phyloP scores from a whole-genome alignment of 1,284 basidiomycete genomes.

The Puccinia triticina region DNA sequence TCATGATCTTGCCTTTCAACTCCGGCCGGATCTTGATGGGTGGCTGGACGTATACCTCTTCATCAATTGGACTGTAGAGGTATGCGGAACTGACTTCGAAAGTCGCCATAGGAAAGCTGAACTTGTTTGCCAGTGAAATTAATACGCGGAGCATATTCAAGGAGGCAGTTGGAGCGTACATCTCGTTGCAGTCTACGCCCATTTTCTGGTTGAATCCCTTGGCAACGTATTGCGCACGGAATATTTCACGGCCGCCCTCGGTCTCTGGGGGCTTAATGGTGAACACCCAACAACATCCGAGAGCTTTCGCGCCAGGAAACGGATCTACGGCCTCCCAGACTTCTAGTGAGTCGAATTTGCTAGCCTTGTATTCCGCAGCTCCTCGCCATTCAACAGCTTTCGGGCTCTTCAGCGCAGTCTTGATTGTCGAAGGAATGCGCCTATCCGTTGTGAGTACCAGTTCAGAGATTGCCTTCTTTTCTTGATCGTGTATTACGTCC shows the following conservation, averaged over 20 bases:
- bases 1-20: not conserved
- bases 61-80: not conserved
- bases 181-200: not conserved
- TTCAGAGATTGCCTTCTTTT: too few species aligned
- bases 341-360: too few species aligned
- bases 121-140: not conserved
- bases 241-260: not conserved
- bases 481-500: too few species aligned
- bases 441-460: too few species aligned
- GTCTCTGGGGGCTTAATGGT: not conserved
- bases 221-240: not conserved
- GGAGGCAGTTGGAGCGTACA: not conserved
- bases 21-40: not conserved
- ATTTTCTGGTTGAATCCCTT: not conserved
- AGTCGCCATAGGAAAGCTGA: not conserved
- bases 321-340: too few species aligned
- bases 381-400: too few species aligned
- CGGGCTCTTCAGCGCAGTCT: too few species aligned
- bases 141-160: not conserved
- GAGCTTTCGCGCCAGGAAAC: not conserved
- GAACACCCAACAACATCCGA: not conserved
- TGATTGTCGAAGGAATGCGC: too few species aligned
- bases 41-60: not conserved
- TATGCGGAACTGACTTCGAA: conserved; percentile 9
- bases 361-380: too few species aligned